Base-by-base conservation (phyloP, 108 stramenopile species). In the Cylindrotheca closterium region DNA sequence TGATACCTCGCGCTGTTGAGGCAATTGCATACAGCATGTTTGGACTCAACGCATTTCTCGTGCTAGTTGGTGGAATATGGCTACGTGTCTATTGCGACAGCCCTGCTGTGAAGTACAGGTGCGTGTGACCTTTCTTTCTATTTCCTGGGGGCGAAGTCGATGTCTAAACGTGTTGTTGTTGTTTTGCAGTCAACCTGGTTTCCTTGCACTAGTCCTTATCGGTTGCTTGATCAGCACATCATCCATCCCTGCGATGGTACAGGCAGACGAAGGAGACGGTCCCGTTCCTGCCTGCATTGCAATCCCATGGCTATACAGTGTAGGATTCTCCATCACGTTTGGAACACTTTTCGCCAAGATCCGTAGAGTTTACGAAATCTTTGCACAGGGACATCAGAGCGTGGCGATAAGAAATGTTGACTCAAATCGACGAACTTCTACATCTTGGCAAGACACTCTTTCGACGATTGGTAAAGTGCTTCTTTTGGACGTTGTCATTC, bases 321-420 rank as follows among this genome's bases (percentile, higher is more conserved):
- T n/a, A n/a, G n/a, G n/a, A n/a, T n/a, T n/a, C n/a, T n/a, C n/a
- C n/a, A n/a, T n/a, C n/a, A n/a, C n/a, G n/a, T n/a, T n/a, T n/a
- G n/a, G 62, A 15, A 69, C 76, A 2, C 64, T 77, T 28, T 77
- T 77, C 51, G 71, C 70, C 24, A 71, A 72, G 59, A 72, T 66
- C 29, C 70, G 75, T 26, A 23, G 59, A n/a, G 42, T 60, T 45
- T 60, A 60, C 59, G 19, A 15, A n/a, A 29, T 57, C n/a, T 57
- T 57, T 21, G 42, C 42, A n/a, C n/a, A n/a, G n/a, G n/a, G n/a
- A n/a, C n/a, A n/a, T n/a, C n/a, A n/a, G n/a, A n/a, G n/a, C n/a
- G n/a, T n/a, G n/a, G n/a, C n/a, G n/a, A n/a, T n/a, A n/a, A n/a
- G n/a, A n/a, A n/a, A n/a, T n/a, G n/a, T n/a, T n/a, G n/a, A n/a